Evolutionary conservation across 495 filamentous ascomycete species (phyloP), one percentile per base, ranked within the genome.

Genomic region (Penicillium samsonianum): DNA sequence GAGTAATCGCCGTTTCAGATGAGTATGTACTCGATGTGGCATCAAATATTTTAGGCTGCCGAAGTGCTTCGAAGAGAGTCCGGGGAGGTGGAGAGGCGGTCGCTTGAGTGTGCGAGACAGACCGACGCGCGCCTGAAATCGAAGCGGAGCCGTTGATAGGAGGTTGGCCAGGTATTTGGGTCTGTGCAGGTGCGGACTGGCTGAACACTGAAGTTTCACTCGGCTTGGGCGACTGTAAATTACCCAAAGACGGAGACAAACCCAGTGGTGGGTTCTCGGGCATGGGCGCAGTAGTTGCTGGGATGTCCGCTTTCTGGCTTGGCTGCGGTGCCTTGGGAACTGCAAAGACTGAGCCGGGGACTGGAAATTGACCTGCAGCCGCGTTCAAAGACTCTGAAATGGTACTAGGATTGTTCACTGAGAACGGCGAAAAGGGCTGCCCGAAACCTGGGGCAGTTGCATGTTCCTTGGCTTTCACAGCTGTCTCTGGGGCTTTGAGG

Each of bases 21-120:
- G 49, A 50, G 35, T 60, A 43, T 2, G 19, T 17, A 35, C 33
- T 40, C 19, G 62, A 44, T 20, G 51, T 42, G 19, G 58, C 9
- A 8, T 49, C 54, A 20, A 65, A 62, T 9, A 62, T 43, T 20
- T 53, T 59, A 12, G 61, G 53, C n/a, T 23, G 22, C 0, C 49
- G 35, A 16, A 37, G 35, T 41, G 58, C 44, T 23, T 64, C 50
- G 14, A 46, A 59, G 5, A 44, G 37, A 8, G 50, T 53, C 16
- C 10, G 37, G 8, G 50, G 38, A n/a, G 50, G 50, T 4, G 50
- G 33, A 3, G 14, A 2, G 25, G 50, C 25, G 1, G n/a, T 12
- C 14, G 10, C 7, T 8, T n/a, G 35, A 16, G 22, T 11, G 1
- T 25, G 25, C 25, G 50, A 53, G 11, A 53, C 50, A 42, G 37